Base-by-base conservation (phyloP, 2,329 filamentous ascomycete species). In the Monilinia aucupariae region DNA sequence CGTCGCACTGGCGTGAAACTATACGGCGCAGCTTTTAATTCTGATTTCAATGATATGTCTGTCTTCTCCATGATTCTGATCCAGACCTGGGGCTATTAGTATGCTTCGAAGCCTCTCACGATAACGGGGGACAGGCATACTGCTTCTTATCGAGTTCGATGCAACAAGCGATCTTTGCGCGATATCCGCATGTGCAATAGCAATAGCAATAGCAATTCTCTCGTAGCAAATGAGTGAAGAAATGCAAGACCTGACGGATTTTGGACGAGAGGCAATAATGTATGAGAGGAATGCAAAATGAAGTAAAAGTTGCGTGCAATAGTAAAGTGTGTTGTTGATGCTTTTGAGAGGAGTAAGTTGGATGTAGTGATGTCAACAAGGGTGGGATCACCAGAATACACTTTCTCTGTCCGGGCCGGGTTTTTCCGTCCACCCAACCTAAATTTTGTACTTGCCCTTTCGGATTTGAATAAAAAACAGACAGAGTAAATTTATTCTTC, bases 1-100 rank as follows among this genome's bases (percentile, higher is more conserved):
- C 71, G 64, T 55, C 69, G 66, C 8, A 72, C 67, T 17, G 73
- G 70, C 53, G 72, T 72, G 61, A 68, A 73, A 56, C 68, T 64
- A 67, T 61, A 52, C 51, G 63, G 51, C 54, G 56, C 17, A 37
- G 51, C 48, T 41, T 49, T 39, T 20, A 51, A 50, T 55, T 45
- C 56, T n/a, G 7, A 45, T 25, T 48, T 25, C 61, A 47, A 45
- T 55, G 7, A 20, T 17, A 12, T 5, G 15, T 20, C 50, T 5
- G 37, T 61, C 59, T 66, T 66, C 50, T 52, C 64, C 54, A 53
- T 49, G 20, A 34, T 51, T 58, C 61, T 52, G 8, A 55, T 15
- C 39, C 37, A 39, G 17, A 55, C 6, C n/a, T 27, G 17, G 10
- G 6, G 17, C 22, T 25, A 27, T 55, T 3, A 59, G 47, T 50